These are phyloP conservation scores for Chrysochromulina tobinii DNA, from an alignment of 78 protist species.

Conservation along the genomic window DNA sequence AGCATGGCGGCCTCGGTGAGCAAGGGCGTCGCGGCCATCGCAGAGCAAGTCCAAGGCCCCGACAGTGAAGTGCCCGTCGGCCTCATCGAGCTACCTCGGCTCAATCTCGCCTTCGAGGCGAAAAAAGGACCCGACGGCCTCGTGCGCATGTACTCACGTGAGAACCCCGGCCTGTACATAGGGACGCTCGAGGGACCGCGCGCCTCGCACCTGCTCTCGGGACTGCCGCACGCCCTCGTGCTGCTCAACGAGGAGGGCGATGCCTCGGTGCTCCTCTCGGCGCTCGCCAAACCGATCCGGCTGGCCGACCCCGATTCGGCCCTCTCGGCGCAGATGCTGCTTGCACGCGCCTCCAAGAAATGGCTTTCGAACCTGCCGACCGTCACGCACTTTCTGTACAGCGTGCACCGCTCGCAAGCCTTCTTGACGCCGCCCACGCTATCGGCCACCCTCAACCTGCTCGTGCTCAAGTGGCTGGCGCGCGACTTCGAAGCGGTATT, in stretches of 20 bases:
- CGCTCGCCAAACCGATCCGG: neutral
- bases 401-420: neutral
- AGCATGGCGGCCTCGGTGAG: too few species aligned
- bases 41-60: too few species aligned
- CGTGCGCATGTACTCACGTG: neutral
- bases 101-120: neutral
- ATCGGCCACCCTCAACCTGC: neutral
- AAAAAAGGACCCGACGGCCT: too few species aligned
- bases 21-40: too few species aligned
- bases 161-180: neutral
- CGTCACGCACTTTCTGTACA: neutral
- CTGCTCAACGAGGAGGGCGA: neutral
- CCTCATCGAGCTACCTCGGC: conserved; percentile 15
- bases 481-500: neutral
- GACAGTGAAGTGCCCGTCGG: neutral
- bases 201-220: neutral
- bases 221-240: conserved; percentile 6
- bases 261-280: neutral
- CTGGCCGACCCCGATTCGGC: neutral
- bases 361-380: neutral
- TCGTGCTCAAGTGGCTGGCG: neutral
- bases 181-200: neutral
- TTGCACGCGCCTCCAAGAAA: neutral
- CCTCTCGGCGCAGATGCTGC: neutral
- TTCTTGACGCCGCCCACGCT: neutral